Conservation (phyloP, 2,329 filamentous ascomycete species). For the Talaromyces sp. region DNA sequence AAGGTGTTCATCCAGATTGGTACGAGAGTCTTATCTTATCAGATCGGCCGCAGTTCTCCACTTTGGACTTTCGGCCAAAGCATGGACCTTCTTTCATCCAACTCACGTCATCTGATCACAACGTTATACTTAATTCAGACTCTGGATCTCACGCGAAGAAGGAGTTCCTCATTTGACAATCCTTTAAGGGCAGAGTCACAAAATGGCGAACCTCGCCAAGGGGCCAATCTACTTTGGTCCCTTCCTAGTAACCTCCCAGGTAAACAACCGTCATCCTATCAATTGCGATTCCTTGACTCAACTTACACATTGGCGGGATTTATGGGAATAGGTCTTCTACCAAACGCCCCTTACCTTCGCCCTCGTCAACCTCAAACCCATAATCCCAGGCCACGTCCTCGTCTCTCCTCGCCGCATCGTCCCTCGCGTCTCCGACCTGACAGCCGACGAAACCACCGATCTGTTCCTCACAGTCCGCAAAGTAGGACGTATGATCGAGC, state of each 20-base stretch:
- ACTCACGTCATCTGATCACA: neutral
- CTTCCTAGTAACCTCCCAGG: slow-evolving; percentile 72
- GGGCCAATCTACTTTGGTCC: slow-evolving; percentile 65
- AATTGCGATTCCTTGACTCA: neutral
- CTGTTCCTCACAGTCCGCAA: slow-evolving; percentile 84
- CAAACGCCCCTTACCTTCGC: slow-evolving; percentile 75
- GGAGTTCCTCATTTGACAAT: too few species aligned
- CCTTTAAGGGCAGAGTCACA: neutral
- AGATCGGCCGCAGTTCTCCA: slow-evolving; percentile 5
- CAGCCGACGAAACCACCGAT: slow-evolving; percentile 69
- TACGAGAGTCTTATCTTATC: slow-evolving; percentile 6
- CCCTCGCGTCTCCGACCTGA: slow-evolving; percentile 71
- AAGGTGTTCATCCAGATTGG: neutral
- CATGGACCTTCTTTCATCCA: neutral
- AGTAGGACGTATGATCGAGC: slow-evolving; percentile 71
- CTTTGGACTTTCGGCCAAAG: neutral
- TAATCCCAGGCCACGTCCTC: slow-evolving; percentile 89
- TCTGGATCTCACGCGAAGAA: too few species aligned
- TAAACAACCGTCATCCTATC: slow-evolving; percentile 33
- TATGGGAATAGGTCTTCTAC: slow-evolving; percentile 70
- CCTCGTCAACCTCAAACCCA: slow-evolving; percentile 90
- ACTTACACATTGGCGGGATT: neutral
- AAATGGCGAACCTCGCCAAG: slow-evolving; percentile 20
- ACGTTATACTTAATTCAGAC: too few species aligned
- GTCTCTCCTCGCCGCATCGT: slow-evolving; percentile 72